Percentiles rank a stretch among this genome's conserved stretches.
Evolutionary conservation across 768 basidiomycete genomes (phyloP).

Genomic region (Auriscalpium orientale): DNA sequence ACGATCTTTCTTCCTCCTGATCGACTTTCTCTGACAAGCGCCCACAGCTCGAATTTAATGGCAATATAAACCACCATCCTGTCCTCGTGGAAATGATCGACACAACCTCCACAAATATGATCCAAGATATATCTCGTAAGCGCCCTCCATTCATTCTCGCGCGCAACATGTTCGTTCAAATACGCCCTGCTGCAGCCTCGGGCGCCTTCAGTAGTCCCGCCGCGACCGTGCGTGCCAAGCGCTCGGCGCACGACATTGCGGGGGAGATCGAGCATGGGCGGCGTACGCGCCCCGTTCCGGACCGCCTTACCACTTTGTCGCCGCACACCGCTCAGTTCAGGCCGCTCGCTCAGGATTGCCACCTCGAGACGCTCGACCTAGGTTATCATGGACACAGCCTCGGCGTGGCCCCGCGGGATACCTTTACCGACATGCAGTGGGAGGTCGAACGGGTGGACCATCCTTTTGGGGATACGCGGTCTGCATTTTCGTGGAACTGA

Average conservation of each 20-base stretch:
- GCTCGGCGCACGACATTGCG: background rate
- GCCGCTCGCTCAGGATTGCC: background rate
- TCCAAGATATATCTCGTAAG: background rate
- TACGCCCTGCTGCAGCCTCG: background rate
- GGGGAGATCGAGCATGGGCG: background rate
- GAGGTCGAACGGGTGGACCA: background rate
- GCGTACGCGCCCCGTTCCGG: background rate
- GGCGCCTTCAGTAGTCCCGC: background rate
- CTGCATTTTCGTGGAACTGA: too few relatives aligned
- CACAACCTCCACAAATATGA: background rate
- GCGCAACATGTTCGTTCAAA: background rate
- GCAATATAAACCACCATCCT: background rate
- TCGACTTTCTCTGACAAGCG: too few relatives aligned
- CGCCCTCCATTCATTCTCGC: background rate
- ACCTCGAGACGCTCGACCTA: background rate
- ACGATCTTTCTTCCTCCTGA: too few relatives aligned
- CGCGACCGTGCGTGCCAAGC: background rate
- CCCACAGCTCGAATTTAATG: background rate
- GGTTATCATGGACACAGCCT: background rate
- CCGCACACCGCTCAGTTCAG: background rate
- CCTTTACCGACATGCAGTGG: background rate
- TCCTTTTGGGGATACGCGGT: background rate
- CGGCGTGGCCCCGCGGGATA: background rate
- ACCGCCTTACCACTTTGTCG: background rate
- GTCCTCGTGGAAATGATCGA: background rate